phyloP scores from a whole-genome alignment of 805 yeast genomes.

The Metschnikowia hibisci region DNA sequence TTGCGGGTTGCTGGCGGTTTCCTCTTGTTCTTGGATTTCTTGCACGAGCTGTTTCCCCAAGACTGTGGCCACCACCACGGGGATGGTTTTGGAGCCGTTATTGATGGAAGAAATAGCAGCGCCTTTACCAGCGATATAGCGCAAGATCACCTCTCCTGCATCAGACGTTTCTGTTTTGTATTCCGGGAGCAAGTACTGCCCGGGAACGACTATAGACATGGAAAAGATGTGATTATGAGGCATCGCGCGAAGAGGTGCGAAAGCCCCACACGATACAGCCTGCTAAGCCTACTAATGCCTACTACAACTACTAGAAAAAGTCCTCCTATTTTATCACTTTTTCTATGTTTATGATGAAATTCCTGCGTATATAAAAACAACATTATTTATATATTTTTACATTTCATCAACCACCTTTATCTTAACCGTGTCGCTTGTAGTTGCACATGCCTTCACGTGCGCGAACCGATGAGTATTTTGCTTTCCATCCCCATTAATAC shows the following conservation, averaged over 20 bases:
- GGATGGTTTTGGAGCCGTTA: conserved; percentile 34
- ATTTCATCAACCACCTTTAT: too few relatives aligned
- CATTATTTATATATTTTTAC: too few relatives aligned
- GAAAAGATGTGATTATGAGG: conserved; percentile 6
- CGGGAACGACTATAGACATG: conserved; percentile 47
- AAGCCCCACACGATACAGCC: not conserved
- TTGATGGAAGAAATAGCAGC: conserved; percentile 48
- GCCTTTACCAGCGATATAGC: conserved; percentile 64
- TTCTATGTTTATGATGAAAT: too few relatives aligned
- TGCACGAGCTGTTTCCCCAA: conserved; percentile 52
- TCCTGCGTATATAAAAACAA: too few relatives aligned
- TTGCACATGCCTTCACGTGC: not conserved
- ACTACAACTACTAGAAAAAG: too few relatives aligned
- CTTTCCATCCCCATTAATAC: too few relatives aligned
- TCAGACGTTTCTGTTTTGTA: conserved; percentile 29
- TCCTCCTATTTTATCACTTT: too few relatives aligned
- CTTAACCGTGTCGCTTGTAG: too few relatives aligned
- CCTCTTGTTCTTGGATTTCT: conserved; percentile 16
- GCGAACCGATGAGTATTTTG: not conserved
- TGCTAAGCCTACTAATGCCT: too few relatives aligned
- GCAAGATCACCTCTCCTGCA: conserved; percentile 29
- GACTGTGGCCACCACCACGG: conserved; percentile 54
- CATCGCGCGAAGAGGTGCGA: conserved; percentile 5
- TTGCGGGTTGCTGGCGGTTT: conserved; percentile 10
- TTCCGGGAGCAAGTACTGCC: conserved; percentile 69